Base-by-base conservation (phyloP, 2,329 filamentous ascomycete genomes). In the Sordariomycetes sp. region DNA sequence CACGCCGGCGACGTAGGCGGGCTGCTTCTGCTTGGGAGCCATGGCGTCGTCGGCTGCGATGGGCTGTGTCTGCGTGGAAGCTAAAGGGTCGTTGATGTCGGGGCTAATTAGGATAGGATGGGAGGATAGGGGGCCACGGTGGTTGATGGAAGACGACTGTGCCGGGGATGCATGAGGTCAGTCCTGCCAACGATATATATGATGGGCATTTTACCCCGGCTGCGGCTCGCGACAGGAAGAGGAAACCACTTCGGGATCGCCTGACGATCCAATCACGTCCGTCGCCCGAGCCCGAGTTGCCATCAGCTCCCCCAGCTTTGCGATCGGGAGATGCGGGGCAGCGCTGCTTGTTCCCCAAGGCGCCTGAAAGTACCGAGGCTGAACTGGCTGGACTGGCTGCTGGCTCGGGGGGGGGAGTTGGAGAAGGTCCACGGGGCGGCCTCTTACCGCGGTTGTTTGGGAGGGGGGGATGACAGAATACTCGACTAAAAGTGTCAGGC, bases 1-100 rank as follows among this genome's bases (percentile, higher is more conserved):
- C 47, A 96, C 92, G 67, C 90, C 90, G 40, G 96, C 78, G 54
- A 96, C 85, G 70, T 96, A 96, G 69, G 67, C 68, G 39, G 70
- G 68, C 35, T 66, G 58, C 48, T 68, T 70, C 46, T 62, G 54
- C 44, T 66, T 66, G 49, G 59, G 58, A 31, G 66, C 55, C 70
- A 74, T 74, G 37, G 38, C 56, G 44, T 34, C 3, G 29, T 18
- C 20, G 18, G 32, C 10, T 33, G 9, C 6, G 31, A 8, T 16
- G n/a, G 31, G 20, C 14, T 25, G 31, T 11, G n/a, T 21, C 14
- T 21, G 9, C 6, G 9, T 17, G 17, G 9, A 17, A 17, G 14
- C n/a, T 15, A 16, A 19, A 30, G 21, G 21, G 21, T 24, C 8
- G 21, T 8, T 24, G 21, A n/a, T 24, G 7, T 30, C 14, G n/a